Evolutionary conservation across 495 filamentous ascomycete genomes (phyloP).

Genomic region (Penicillium taxi): DNA sequence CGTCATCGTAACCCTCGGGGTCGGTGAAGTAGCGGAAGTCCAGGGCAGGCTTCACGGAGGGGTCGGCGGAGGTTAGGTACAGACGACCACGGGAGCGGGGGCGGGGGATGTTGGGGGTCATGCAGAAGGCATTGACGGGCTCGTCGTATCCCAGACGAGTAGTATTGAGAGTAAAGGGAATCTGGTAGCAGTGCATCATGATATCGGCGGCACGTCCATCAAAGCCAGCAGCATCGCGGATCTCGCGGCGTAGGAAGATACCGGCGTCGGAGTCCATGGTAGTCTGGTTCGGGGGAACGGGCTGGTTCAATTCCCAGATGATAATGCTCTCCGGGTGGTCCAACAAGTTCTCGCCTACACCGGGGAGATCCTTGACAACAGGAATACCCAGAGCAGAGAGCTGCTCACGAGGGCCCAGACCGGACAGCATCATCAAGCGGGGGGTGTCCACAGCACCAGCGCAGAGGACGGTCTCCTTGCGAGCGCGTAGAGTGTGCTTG

Average conservation of each 20-base stretch:
- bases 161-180: slow-evolving; percentile 69
- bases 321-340: slow-evolving; percentile 75
- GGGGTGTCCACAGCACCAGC: slow-evolving; percentile 74
- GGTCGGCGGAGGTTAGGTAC: slow-evolving; percentile 63
- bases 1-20: slow-evolving; percentile 72
- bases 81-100: slow-evolving; percentile 66
- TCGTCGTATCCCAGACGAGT: slow-evolving; percentile 64
- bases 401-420: slow-evolving; percentile 61
- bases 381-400: slow-evolving; percentile 58
- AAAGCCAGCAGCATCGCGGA: slow-evolving; percentile 51
- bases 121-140: slow-evolving; percentile 75
- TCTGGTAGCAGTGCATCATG: slow-evolving; percentile 93
- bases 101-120: slow-evolving; percentile 84
- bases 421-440: slow-evolving; percentile 65
- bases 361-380: slow-evolving; percentile 62
- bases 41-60: slow-evolving; percentile 65
- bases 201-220: slow-evolving; percentile 67
- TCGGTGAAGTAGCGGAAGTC: slow-evolving; percentile 90
- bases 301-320: slow-evolving; percentile 74
- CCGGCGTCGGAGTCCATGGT: slow-evolving; percentile 82
- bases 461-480: slow-evolving; percentile 66
- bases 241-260: slow-evolving; percentile 70
- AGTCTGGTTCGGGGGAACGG: slow-evolving; percentile 67
- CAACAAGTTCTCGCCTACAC: slow-evolving; percentile 71
- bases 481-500: slow-evolving; percentile 50